Evolutionary conservation across 305 asterid genomes (phyloP).

Genomic region (Euphrasia arctica): DNA sequence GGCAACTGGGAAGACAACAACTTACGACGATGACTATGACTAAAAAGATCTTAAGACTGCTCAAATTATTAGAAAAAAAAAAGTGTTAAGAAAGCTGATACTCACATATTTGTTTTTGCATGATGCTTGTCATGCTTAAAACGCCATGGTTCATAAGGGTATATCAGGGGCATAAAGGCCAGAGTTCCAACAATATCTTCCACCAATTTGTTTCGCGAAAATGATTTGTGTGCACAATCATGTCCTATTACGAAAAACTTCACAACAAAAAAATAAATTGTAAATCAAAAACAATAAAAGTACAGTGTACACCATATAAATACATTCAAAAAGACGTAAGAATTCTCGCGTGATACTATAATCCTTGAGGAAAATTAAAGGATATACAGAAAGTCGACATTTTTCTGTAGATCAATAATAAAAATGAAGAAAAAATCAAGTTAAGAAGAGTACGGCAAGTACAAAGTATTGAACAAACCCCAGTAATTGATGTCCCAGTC

Average conservation of each 20-base stretch:
- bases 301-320: slow-evolving; percentile 11
- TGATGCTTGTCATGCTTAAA: slow-evolving; percentile 96
- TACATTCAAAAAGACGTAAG: neutral
- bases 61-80: slow-evolving; percentile 4
- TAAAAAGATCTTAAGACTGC: slow-evolving; percentile 9
- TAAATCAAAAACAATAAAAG: slow-evolving; percentile 21
- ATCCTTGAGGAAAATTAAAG: slow-evolving; percentile 2
- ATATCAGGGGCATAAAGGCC: slow-evolving; percentile 87
- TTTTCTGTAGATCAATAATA: neutral
- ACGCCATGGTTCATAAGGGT: slow-evolving; percentile 98
- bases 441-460: too few species aligned
- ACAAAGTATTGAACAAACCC: slow-evolving; percentile 49
- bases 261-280: slow-evolving; percentile 29
- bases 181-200: slow-evolving; percentile 96
- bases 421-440: too few species aligned
- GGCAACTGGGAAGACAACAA: neutral
- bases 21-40: neutral
- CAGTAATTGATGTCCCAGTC: slow-evolving; percentile 98
- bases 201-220: slow-evolving; percentile 84
- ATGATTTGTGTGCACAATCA: slow-evolving; percentile 98
- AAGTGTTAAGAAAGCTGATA: slow-evolving; percentile 28
- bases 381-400: neutral
- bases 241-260: slow-evolving; percentile 98
- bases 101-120: slow-evolving; percentile 95
- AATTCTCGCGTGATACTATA: slow-evolving; percentile 4